Evolutionary conservation across 306 rosid species (phyloP), one percentile per base, ranked within the genome.

Genomic region (Vigna hirtella): DNA sequence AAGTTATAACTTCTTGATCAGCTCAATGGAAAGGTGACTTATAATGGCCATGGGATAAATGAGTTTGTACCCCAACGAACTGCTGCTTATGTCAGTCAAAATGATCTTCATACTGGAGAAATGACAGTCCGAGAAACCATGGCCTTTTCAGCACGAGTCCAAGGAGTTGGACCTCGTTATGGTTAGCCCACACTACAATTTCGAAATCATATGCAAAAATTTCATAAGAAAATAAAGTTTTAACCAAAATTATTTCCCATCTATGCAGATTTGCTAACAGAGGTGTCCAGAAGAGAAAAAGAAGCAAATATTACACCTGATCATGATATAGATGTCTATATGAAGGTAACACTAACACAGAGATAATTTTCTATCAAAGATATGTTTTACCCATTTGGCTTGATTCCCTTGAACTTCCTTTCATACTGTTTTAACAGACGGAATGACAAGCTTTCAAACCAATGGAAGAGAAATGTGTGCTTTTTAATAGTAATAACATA

Each of bases 111-210:
- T 59, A 53, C 85, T 51, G 91, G 90, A 73, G 89, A 88, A 79
- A 73, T 91, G 89, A 91, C 94, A 1, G 94, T 91, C 0, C 81
- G 94, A 82, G 94, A 91, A 88, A 91, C 94, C 38, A 72, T 91
- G 80, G 89, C 86, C 20, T 91, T 91, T 85, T 88, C 97, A 0
- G 97, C 97, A 40, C 84, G 88, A 82, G 85, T 89, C 51, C 97
- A 91, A 86, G 97, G 94, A 42, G 88, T 89, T 40, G 93, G 94
- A 22, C 7, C 79, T 15, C 86, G 86, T 65, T 89, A 89, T 77
- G 97, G 97, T 87, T 48, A 66, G 93, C 45, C 8, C 30, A 4
- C 5, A 52, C 50, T 63, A 50, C 5, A 34, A 32, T 20, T 12
- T 85, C 18, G 18, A 51, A 58, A 22, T 16, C 17, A 18, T 36